Base-by-base conservation (phyloP, 495 filamentous ascomycete genomes). In the Neurospora cerealis region DNA sequence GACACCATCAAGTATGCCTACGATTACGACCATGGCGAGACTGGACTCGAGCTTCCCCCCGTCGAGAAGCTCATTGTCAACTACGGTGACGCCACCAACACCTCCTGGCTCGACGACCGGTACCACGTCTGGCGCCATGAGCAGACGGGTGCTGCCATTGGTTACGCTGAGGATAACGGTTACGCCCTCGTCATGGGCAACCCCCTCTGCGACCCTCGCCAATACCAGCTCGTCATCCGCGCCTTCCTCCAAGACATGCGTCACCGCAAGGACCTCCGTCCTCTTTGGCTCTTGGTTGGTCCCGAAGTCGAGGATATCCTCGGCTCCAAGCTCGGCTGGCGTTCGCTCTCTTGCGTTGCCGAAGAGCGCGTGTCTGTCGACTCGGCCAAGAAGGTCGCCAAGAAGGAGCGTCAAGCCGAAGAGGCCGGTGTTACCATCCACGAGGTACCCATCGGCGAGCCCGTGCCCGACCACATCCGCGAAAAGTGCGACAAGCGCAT, bases 51-150 rank as follows among this genome's bases (percentile, higher is more conserved):
- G 70, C 83, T 92, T 37, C 93, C 93, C 69, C 86, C 92, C 6
- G 79, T 97, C 32, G 92, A 93, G 77, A 90, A 95, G 74, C 88
- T 96, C 69, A 90, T 96, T 78, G 92, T 91, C 74, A 97, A 96
- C 81, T 97, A 97, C 74, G 93, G 93, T 69, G 93, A 96, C 79
- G 92, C 93, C 19, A 92, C 93, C 17, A 93, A 95, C 74, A 97
- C 93, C 0, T 93, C 93, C 1, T 97, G 92, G 91, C 88, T 92
- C 24, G 93, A 97, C 79, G 90, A 92, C 7, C 89, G 92, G 17
- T 95, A 91, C 79, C 88, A 91, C 78, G 89, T 96, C 74, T 97
- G 91, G 91, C 91, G 93, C 6, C 91, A 96, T 76, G 83, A 86
- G 54, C 79, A 81, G 6, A 95, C 93, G 1, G 93, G 93, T 62